Evolutionary conservation across 2,329 filamentous ascomycete species (phyloP), one percentile per base, ranked within the genome.

Genomic region (Colletotrichum orchidophilum): DNA sequence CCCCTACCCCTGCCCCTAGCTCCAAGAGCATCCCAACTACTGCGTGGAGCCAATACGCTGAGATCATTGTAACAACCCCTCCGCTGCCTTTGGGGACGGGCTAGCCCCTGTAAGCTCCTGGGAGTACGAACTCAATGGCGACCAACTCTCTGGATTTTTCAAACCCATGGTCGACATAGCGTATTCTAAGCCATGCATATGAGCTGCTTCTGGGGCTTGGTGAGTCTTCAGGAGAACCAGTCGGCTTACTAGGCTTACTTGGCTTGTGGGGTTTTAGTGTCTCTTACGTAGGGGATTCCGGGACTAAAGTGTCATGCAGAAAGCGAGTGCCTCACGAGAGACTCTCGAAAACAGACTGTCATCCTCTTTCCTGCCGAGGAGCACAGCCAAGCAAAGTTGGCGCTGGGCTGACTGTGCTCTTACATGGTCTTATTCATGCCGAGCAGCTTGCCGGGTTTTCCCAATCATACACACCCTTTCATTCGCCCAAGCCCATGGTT

Each of bases 381-480:
- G 50, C 26, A 39, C 31, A 39, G 55, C 67, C 63, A 66, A 61
- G 67, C 46, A n/a, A 52, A 63, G 53, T 35, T 27, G 24, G 61
- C 39, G 52, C 15, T 29, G 54, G 42, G 68, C 68, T 71, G 68
- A 68, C 68, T 68, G 68, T 71, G 53, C 42, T 61, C 35, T 61
- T 42, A 39, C 63, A 55, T 66, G n/a, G n/a, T 54, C 52, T 65
- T 53, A 7, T 39, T 13, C 46, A 39, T 31, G 39, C 58, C 27
- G 31, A 62, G 50, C 26, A 39, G 18, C n/a, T 53, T 26, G 52
- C 46, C 64, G 46, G 64, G 39, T 63, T 59, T 53, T 52, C 57
- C 64, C 63, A 67, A 55, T 24, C 21, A 46, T 7, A 63, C 29
- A n/a, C 31, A 29, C 50, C 35, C 31, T 12, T 24, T 18, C 46